Percentiles rank a stretch among this genome's conserved stretches.
Evolutionary conservation across 495 filamentous ascomycete species (phyloP).

Genomic region (Parachaetomium inaequale): DNA sequence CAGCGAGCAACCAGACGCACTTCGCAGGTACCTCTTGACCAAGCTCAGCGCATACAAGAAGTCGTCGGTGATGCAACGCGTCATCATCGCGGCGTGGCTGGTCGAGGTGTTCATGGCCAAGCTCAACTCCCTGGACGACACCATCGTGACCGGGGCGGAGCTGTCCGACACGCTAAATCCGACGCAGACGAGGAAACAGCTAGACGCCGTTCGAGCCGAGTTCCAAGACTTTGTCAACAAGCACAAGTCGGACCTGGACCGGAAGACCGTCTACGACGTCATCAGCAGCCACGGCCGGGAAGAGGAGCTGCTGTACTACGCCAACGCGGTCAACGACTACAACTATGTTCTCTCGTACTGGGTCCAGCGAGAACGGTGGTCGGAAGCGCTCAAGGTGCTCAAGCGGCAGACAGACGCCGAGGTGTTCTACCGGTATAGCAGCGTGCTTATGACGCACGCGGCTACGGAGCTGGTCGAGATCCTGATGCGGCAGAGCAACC

Average conservation of each 20-base stretch:
- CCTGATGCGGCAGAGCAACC: conserved; percentile 82
- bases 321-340: conserved; percentile 80
- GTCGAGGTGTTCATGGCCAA: conserved; percentile 97
- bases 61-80: conserved; percentile 80
- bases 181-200: conserved; percentile 67
- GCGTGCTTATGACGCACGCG: conserved; percentile 88
- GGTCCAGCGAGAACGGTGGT: conserved; percentile 93
- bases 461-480: conserved; percentile 85
- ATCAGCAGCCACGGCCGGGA: conserved; percentile 94
- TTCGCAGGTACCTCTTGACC: conserved; percentile 83
- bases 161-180: conserved; percentile 66
- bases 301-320: conserved; percentile 86
- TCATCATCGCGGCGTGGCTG: conserved; percentile 94
- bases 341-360: conserved; percentile 95
- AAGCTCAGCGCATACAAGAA: conserved; percentile 83
- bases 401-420: conserved; percentile 88
- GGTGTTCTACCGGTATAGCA: conserved; percentile 93
- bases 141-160: conserved; percentile 85
- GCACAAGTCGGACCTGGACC: conserved; percentile 81
- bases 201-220: conserved; percentile 64
- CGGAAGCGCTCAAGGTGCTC: conserved; percentile 80
- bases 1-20: conserved; percentile 80
- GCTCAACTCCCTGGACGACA: conserved; percentile 90
- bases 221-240: conserved; percentile 84
- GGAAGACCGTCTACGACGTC: conserved; percentile 89